Base-by-base conservation (phyloP, 495 filamentous ascomycete genomes). In the Mycothermus thermophilus region DNA sequence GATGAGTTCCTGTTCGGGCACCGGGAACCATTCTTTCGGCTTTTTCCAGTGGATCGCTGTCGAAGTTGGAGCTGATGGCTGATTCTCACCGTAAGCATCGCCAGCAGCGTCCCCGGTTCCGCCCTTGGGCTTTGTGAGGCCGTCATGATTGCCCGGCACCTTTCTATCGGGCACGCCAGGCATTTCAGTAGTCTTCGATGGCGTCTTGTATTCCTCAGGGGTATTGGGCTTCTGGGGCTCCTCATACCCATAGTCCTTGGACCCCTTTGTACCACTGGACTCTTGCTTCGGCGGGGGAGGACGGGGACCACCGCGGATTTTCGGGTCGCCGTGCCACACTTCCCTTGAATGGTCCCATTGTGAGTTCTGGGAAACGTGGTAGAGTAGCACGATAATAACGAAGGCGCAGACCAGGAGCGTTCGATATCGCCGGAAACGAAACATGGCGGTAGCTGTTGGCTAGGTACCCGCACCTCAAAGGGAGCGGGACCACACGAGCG, bases 391-490 rank as follows among this genome's bases (percentile, higher is more conserved):
- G 19, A 78, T 55, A 32, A 77, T 56, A 30, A 82, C 53, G 32
- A 74, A 66, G 30, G 82, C 75, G 50, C 82, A 78, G 44, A 81
- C 57, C 30, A 86, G 50, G 41, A 83, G 78, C 30, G 78, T 63
- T 35, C 84, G 76, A 48, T 84, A 88, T 57, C 83, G 69, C 33
- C 84, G 77, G 43, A 80, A 55, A 25, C 82, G 79, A 38, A 82
- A 60, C 84, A 90, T 87, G 31, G 44, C 59, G 52, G 35, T 15
- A 15, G 15, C n/a, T 30, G 15, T 12, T 14, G n/a, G n/a, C n/a
- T n/a, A n/a, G n/a, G n/a, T n/a, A n/a, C n/a, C n/a, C n/a, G n/a
- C n/a, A n/a, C n/a, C n/a, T n/a, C n/a, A n/a, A n/a, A n/a, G n/a
- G n/a, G n/a, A n/a, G n/a, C n/a, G n/a, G n/a, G n/a, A n/a, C n/a